phyloP scores from a whole-genome alignment of 306 rosid genomes.

The Acacia crassicarpa region DNA sequence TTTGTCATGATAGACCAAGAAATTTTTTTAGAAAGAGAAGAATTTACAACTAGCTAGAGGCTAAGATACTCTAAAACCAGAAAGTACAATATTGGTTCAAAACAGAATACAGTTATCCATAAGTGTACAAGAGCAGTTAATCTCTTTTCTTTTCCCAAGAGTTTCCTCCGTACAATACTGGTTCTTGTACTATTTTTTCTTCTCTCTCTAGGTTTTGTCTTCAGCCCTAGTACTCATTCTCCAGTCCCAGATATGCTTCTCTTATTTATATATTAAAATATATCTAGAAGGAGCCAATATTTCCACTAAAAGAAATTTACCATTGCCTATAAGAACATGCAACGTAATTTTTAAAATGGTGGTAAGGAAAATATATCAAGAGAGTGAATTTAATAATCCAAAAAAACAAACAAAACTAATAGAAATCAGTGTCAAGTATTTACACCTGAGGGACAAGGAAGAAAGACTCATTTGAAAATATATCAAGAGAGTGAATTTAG shows the following conservation, averaged over 20 bases:
- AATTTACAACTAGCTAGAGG: background rate
- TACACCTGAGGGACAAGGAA: slow-evolving; percentile 80
- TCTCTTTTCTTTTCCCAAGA: background rate
- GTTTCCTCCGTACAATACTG: background rate
- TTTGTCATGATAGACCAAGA: background rate
- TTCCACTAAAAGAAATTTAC: background rate
- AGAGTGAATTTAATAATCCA: background rate
- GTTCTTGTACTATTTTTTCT: background rate
- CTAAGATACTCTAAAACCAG: background rate
- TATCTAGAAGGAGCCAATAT: background rate
- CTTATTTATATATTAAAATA: slow-evolving; percentile 10
- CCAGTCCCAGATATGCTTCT: background rate
- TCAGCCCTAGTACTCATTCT: background rate
- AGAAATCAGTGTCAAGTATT: slow-evolving; percentile 18
- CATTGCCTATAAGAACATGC: background rate
- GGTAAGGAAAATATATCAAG: background rate
- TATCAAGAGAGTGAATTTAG: background rate
- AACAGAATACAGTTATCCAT: background rate
- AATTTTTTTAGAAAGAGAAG: background rate
- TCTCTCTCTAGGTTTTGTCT: background rate
- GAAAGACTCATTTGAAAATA: slow-evolving; percentile 22
- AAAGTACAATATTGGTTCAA: background rate
- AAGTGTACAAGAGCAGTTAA: background rate
- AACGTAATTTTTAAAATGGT: slow-evolving; percentile 1
- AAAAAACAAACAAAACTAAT: background rate